Percentiles rank a stretch among this genome's conserved stretches.
Conservation (phyloP, 257 asterid species). For the Solanum ossicruentum region DNA sequence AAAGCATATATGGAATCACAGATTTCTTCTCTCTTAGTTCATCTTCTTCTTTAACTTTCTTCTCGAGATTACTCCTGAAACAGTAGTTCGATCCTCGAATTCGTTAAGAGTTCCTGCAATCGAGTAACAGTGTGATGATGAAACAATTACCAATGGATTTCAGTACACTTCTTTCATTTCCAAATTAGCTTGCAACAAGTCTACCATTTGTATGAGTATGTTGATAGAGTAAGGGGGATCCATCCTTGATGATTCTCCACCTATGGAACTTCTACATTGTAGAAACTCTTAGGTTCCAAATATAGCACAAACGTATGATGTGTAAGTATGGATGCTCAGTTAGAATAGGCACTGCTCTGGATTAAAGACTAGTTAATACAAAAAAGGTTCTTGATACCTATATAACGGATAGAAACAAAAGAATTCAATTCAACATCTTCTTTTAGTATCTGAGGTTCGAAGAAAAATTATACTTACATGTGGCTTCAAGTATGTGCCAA, state of each 20-base stretch:
- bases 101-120: too few species aligned
- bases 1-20: too few species aligned
- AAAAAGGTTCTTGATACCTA: neutral
- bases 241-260: neutral
- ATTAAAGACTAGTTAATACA: neutral
- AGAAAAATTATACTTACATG: slow-evolving; percentile 52
- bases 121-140: neutral
- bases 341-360: neutral
- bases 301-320: neutral
- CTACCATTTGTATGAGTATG: neutral
- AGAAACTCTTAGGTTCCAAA: neutral
- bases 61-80: too few species aligned
- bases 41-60: too few species aligned
- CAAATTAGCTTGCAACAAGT: neutral
- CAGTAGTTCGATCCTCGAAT: too few species aligned
- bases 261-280: neutral
- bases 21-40: too few species aligned
- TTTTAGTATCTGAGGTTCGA: neutral
- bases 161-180: neutral
- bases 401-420: neutral
- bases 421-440: neutral
- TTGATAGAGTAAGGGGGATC: neutral
- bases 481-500: slow-evolving; percentile 92
- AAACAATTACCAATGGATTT: neutral
- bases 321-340: neutral